Base-by-base conservation (phyloP, 2,329 filamentous ascomycete genomes). In the Camillea tinctor region DNA sequence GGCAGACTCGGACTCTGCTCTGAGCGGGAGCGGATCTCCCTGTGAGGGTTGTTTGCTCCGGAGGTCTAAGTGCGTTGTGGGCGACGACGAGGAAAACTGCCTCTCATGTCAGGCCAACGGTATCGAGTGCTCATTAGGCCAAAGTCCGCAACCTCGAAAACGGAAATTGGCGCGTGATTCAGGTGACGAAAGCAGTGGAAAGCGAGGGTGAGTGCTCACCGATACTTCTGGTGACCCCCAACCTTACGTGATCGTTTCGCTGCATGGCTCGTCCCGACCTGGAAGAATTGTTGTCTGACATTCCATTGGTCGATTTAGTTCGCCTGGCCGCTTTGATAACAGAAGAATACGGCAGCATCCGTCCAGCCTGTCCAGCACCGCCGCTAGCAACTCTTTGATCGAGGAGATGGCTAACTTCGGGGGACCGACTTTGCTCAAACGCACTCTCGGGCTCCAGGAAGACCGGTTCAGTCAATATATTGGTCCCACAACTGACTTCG, bases 391-490 rank as follows among this genome's bases (percentile, higher is more conserved):
- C 71, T 88, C 86, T 54, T 80, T 89, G 62, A 80, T 88, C 63
- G 86, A 89, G 77, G 87, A 89, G 65, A 88, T 89, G 84, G 86
- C 87, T 72, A 88, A 89, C 73, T 84, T 89, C 68, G 86, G 86
- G 62, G 86, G 86, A 48, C 84, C 85, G 56, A 87, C 85, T 60
- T 78, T 88, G 68, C 79, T 90, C 60, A 88, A 88, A 74, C 83
- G 86, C 71, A 89, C 88, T 17, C 79, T 95, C 60, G 91, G 91
- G 61, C 81, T 95, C 66, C 91, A 94, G 73, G 80, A 85, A 70
- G 88, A 92, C 74, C 87, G 90, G 62, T 92, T 90, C 74, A 92
- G 90, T 76, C 89, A 92, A 75, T 92, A 94, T 71, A 91, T 95
- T 68, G 91, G 91, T 23, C 86, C 89, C 60, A 94, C 90, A 55